Evolutionary conservation across 2,329 filamentous ascomycete genomes (phyloP).

Genomic region (Hypoxylon sp.): DNA sequence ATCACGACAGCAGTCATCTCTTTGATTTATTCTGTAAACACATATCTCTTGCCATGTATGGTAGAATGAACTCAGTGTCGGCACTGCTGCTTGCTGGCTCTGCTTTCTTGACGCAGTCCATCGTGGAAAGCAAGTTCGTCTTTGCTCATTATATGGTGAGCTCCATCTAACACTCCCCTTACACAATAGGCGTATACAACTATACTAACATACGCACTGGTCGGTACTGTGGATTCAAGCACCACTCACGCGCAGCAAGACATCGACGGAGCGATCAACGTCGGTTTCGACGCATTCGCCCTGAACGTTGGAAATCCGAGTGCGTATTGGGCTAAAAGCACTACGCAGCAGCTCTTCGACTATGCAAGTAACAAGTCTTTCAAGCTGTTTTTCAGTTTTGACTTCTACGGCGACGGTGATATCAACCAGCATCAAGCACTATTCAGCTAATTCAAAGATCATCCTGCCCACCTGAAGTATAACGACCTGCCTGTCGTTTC

Average conservation of each 20-base stretch:
- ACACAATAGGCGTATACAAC: neutral
- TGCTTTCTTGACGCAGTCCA: slow-evolving; percentile 37
- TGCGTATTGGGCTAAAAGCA: slow-evolving; percentile 45
- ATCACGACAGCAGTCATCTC: neutral
- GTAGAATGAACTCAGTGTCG: slow-evolving; percentile 37
- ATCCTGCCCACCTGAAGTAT: slow-evolving; percentile 51
- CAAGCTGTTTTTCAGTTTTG: slow-evolving; percentile 56
- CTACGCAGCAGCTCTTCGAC: slow-evolving; percentile 52
- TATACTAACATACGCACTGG: slow-evolving; percentile 29
- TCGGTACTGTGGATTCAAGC: slow-evolving; percentile 42
- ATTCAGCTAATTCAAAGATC: slow-evolving; percentile 45
- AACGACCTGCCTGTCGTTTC: slow-evolving; percentile 51
- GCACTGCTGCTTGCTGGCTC: slow-evolving; percentile 40
- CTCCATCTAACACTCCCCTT: neutral
- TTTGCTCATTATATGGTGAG: slow-evolving; percentile 50
- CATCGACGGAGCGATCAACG: slow-evolving; percentile 50
- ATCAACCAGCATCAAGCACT: slow-evolving; percentile 47
- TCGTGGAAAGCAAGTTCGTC: slow-evolving; percentile 47
- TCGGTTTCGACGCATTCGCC: slow-evolving; percentile 54
- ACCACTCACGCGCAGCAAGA: slow-evolving; percentile 49
- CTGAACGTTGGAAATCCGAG: slow-evolving; percentile 53
- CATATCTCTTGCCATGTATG: slow-evolving; percentile 25
- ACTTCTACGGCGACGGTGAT: slow-evolving; percentile 49
- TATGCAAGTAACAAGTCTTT: slow-evolving; percentile 50
- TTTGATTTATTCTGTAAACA: neutral